Conservation (phyloP, 768 basidiomycete species). For the Pisolithus tinctorius region DNA sequence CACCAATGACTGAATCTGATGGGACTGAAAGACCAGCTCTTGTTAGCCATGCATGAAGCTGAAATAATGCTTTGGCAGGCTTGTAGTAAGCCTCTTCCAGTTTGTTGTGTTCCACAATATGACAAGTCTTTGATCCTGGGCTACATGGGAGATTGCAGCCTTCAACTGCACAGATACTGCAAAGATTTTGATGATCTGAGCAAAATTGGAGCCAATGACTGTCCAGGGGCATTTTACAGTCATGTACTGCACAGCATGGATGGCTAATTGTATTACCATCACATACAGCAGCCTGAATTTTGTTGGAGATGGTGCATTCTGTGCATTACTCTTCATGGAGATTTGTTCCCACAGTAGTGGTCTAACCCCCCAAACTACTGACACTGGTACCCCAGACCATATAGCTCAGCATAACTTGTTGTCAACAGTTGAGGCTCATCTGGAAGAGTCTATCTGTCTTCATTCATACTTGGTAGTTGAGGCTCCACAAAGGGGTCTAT, state of each 20-base stretch:
- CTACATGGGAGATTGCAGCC: constrained; percentile 9
- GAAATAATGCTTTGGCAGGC: constrained; percentile 19
- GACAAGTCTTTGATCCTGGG: constrained; percentile 17
- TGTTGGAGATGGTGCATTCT: too few species aligned
- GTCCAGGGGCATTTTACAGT: constrained; percentile 18
- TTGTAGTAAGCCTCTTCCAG: constrained; percentile 16
- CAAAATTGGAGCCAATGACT: constrained; percentile 19
- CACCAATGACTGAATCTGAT: not conserved
- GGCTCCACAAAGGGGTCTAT: too few species aligned
- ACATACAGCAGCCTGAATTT: constrained; percentile 5
- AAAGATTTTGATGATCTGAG: constrained; percentile 12
- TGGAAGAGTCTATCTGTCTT: too few species aligned
- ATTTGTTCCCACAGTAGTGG: too few species aligned
- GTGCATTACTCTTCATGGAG: too few species aligned
- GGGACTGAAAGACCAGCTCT: constrained; percentile 5
- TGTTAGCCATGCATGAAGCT: constrained; percentile 12
- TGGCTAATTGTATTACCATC: constrained; percentile 22
- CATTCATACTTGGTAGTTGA: too few species aligned
- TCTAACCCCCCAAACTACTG: too few species aligned
- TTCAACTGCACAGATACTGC: constrained; percentile 5
- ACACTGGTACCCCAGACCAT: too few species aligned
- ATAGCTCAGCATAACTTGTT: too few species aligned
- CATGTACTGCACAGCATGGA: constrained; percentile 24
- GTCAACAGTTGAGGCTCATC: too few species aligned
- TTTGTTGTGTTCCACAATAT: constrained; percentile 12